Percentiles rank a stretch among this genome's conserved stretches.
Evolutionary conservation across 371 early-diverging fungal genomes (phyloP).

Genomic region (Mortierella sp.): DNA sequence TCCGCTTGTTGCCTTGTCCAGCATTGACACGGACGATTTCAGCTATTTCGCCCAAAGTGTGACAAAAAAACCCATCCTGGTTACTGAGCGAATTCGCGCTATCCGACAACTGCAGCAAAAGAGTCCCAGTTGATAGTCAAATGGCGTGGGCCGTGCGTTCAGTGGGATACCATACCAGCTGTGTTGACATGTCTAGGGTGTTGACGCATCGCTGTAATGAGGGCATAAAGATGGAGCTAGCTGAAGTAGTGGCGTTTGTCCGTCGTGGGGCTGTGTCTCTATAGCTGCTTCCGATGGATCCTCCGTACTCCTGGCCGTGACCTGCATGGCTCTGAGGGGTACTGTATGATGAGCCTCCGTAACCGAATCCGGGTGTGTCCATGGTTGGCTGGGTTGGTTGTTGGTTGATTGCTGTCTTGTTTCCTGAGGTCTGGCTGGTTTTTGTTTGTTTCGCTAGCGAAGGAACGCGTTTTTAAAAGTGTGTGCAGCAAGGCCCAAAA

Average conservation of each 20-base stretch:
- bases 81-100: not conserved
- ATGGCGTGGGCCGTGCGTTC: not conserved
- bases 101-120: not conserved
- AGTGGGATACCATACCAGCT: constrained; percentile 13
- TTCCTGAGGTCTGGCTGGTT: not conserved
- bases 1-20: constrained; percentile 44
- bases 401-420: not conserved
- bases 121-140: not conserved
- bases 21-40: constrained; percentile 26
- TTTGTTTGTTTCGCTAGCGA: not conserved
- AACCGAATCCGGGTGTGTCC: not conserved
- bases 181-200: constrained; percentile 32
- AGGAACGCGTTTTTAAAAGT: not conserved
- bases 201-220: constrained; percentile 39
- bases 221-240: constrained; percentile 14
- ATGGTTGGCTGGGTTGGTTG: not conserved
- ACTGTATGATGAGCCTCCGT: constrained; percentile 3
- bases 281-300: not conserved
- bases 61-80: not conserved
- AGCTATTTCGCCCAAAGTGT: constrained; percentile 10
- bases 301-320: not conserved
- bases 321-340: not conserved
- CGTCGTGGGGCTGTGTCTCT: not conserved
- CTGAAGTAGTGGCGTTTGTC: not conserved
- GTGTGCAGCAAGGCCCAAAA: not conserved